phyloP scores from a whole-genome alignment of 2,329 filamentous ascomycete species.

The Septoria petroselini region DNA sequence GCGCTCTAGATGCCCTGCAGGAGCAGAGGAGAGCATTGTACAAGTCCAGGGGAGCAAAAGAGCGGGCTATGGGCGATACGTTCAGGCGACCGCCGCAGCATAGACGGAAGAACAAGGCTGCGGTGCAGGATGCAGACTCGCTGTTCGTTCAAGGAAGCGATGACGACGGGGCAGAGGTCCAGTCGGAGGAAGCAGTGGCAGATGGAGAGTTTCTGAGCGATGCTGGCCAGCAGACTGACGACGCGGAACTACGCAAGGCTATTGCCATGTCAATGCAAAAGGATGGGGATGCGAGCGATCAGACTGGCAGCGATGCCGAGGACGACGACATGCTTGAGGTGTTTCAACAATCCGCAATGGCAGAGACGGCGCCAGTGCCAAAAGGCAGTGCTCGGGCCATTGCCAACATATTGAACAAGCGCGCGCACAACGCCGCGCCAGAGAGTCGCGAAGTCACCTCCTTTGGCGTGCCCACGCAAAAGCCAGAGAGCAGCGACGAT shows the following conservation, averaged over 20 bases:
- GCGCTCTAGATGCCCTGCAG: slow-evolving; percentile 36
- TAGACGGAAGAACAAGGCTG: slow-evolving; percentile 23
- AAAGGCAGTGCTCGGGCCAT: slow-evolving; percentile 57
- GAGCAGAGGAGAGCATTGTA: slow-evolving; percentile 50
- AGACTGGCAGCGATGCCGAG: slow-evolving; percentile 16
- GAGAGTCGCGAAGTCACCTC: slow-evolving; percentile 40
- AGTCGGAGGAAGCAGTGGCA: slow-evolving; percentile 43
- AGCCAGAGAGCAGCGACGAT: slow-evolving; percentile 53
- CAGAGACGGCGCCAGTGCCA: slow-evolving; percentile 45
- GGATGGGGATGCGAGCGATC: slow-evolving; percentile 44
- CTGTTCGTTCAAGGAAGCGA: slow-evolving; percentile 54
- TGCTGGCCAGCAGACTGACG: slow-evolving; percentile 48
- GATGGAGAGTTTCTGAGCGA: slow-evolving; percentile 60
- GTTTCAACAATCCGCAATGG: slow-evolving; percentile 46
- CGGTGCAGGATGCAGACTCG: slow-evolving; percentile 47
- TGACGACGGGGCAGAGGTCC: slow-evolving; percentile 35
- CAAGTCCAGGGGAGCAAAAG: slow-evolving; percentile 39
- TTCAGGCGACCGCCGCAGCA: slow-evolving; percentile 3
- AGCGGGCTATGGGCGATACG: slow-evolving; percentile 12
- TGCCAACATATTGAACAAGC: slow-evolving; percentile 70
- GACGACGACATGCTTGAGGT: slow-evolving; percentile 47
- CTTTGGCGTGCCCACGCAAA: slow-evolving; percentile 35
- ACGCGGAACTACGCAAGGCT: slow-evolving; percentile 73
- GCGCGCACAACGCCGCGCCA: slow-evolving; percentile 60
- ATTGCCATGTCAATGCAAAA: slow-evolving; percentile 78